Evolutionary conservation across 495 filamentous ascomycete genomes (phyloP), one percentile per base, ranked within the genome.

Genomic region (Ramalina intermedia): DNA sequence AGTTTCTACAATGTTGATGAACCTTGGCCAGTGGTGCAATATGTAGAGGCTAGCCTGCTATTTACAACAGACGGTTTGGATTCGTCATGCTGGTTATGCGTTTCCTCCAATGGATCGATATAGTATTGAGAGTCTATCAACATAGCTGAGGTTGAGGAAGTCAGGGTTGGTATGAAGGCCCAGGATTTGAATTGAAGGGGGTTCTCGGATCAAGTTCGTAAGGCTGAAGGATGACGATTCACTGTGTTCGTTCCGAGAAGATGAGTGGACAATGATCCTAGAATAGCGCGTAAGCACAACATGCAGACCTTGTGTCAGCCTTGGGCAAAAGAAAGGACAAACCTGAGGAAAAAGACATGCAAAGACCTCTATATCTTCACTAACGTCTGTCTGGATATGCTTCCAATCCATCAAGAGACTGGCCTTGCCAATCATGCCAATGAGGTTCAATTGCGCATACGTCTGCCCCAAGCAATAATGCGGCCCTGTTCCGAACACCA

Each of bases 271-370:
- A 84, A 44, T 80, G 77, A 56, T 81, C 77, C 75, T 80, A 49
- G 23, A 23, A 27, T n/a, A 4, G 29, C 29, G 7, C 29, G 29
- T 33, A 7, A 33, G 29, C 29, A 33, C 33, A 37, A 33, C 8
- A 13, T 13, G 7, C 8, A 33, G 2, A 33, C 7, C 7, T 33
- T 4, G 8, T 33, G 29, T 33, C 29, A 33, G 29, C 29, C 29
- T 9, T 33, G 12, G 5, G 17, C 23, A 36, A 41, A 33, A 47
- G 50, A 39, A 40, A 46, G 69, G 36, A 20, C 41, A 67, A 71
- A 94, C 89, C 82, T 84, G 81, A 43, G 91, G 91, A 74, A 98
- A 98, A 50, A 98, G 91, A 21, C 87, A 94, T 9, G 93, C 91
- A 68, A 98, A 98, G 48, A 96, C 90, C 73, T 95, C 89, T 65